Evolutionary conservation across 2,329 filamentous ascomycete species (phyloP).

Genomic region (Botrytis deweyae): DNA sequence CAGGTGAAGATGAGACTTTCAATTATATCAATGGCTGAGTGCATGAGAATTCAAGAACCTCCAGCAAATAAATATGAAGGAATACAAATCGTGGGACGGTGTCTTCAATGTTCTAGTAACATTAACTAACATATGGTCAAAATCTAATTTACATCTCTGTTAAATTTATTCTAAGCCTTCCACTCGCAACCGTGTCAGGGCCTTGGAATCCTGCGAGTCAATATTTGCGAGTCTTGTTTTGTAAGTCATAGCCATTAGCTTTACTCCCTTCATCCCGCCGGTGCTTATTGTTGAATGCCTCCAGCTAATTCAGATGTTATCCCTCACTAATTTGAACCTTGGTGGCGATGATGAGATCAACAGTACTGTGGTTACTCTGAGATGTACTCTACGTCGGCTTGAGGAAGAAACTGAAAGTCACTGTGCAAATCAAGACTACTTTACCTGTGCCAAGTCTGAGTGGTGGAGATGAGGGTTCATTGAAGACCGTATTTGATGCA

Average conservation of each 20-base stretch:
- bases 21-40: not conserved
- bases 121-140: not conserved
- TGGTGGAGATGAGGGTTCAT: not conserved
- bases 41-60: not conserved
- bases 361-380: not conserved
- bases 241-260: not conserved
- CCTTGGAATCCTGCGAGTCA: not conserved
- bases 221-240: not conserved
- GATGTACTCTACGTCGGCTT: fast-evolving
- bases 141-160: not conserved
- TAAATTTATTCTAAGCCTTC: not conserved
- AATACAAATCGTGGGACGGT: not conserved
- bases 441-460: not conserved
- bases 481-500: not conserved
- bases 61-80: not conserved
- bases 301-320: not conserved
- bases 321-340: not conserved
- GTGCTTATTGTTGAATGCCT: too few species aligned
- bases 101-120: not conserved
- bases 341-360: not conserved
- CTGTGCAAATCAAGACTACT: not conserved
- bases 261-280: not conserved
- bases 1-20: not conserved
- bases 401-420: not conserved
- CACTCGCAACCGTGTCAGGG: not conserved